A percentile compares a stretch with the other conserved stretches of the same genome.
phyloP scores from a whole-genome alignment of 2,329 filamentous ascomycete genomes.

The Cordyceps militaris region DNA sequence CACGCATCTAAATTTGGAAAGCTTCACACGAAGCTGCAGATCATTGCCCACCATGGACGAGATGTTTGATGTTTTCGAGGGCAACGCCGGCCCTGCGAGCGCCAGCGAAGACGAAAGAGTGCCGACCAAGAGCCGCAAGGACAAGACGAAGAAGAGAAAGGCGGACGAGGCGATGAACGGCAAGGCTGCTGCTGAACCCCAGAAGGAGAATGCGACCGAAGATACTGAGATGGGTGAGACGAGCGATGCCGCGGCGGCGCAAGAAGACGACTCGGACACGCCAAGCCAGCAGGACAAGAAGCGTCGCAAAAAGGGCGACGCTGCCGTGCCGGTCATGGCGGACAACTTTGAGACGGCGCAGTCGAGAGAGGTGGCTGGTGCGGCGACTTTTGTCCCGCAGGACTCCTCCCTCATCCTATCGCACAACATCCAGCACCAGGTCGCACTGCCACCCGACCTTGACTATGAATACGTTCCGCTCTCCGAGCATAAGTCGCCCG shows the following conservation, averaged over 20 bases:
- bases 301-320: conserved; percentile 55
- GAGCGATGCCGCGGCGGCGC: conserved; percentile 27
- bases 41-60: conserved; percentile 55
- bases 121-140: conserved; percentile 43
- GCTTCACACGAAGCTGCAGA: not conserved
- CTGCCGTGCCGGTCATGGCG: conserved; percentile 69
- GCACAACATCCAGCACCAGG: conserved; percentile 98
- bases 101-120: conserved; percentile 37
- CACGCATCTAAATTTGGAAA: not conserved
- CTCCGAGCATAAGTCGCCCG: conserved; percentile 85
- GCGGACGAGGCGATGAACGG: conserved; percentile 71
- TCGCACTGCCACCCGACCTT: conserved; percentile 85
- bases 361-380: conserved; percentile 79
- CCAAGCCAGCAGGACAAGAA: conserved; percentile 54
- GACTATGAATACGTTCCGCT: conserved; percentile 95
- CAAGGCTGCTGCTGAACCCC: conserved; percentile 22
- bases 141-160: conserved; percentile 77
- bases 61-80: conserved; percentile 76
- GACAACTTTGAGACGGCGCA: conserved; percentile 94
- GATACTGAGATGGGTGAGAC: conserved; percentile 40
- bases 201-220: not conserved
- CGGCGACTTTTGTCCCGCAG: conserved; percentile 58
- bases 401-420: conserved; percentile 75
- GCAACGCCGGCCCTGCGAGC: conserved; percentile 38
- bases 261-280: conserved; percentile 35